Percentiles rank a stretch among this genome's conserved stretches.
Conservation (phyloP, 257 asterid genomes). For the Hygrophila difformis region DNA sequence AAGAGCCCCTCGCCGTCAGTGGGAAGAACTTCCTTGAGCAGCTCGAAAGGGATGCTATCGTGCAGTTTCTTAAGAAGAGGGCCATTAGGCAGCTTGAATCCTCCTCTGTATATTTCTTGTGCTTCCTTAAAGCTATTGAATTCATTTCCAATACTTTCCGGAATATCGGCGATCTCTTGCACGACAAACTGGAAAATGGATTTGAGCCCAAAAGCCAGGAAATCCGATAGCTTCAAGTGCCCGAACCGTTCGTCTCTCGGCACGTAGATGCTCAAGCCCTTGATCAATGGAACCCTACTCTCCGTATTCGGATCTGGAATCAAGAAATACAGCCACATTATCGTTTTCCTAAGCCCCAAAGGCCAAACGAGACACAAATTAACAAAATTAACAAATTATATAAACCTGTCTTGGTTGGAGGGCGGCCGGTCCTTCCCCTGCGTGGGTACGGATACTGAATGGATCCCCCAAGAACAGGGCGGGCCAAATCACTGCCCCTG, state of each 20-base stretch:
- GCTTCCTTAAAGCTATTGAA: constrained; percentile 42
- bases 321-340: not conserved
- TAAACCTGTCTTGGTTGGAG: constrained; percentile 44
- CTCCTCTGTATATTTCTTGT: constrained; percentile 36
- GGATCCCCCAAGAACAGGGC: constrained; percentile 35
- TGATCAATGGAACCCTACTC: constrained; percentile 35
- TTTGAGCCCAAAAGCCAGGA: constrained; percentile 41
- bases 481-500: constrained; percentile 22
- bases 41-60: constrained; percentile 35
- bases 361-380: not conserved
- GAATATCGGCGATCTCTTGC: constrained; percentile 39
- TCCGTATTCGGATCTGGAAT: constrained; percentile 38
- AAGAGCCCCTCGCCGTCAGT: constrained; percentile 37
- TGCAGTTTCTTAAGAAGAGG: constrained; percentile 15
- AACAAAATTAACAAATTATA: no score
- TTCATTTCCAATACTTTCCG: constrained; percentile 37
- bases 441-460: constrained; percentile 51
- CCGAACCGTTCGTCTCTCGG: constrained; percentile 69
- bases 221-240: constrained; percentile 51
- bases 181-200: constrained; percentile 42
- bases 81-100: constrained; percentile 31
- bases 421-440: constrained; percentile 65
- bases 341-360: not conserved
- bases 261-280: constrained; percentile 46
- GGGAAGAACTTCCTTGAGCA: constrained; percentile 38